phyloP scores from a whole-genome alignment of 495 filamentous ascomycete genomes.

The Talaromyces stipitatus region DNA sequence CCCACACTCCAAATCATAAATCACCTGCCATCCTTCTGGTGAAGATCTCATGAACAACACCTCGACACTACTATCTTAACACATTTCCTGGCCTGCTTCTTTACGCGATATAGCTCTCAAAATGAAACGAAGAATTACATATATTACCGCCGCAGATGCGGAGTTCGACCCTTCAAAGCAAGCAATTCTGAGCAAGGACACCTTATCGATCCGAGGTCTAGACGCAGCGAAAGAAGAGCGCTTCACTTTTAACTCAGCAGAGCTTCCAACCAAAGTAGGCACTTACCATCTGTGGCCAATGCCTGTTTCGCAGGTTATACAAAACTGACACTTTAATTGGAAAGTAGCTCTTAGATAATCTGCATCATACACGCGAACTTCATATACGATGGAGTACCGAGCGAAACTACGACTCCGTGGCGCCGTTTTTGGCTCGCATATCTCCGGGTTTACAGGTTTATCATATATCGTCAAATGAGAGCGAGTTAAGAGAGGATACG shows the following conservation, averaged over 20 bases:
- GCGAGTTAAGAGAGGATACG: background rate
- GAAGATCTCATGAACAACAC: background rate
- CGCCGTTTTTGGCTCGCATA: conserved; percentile 67
- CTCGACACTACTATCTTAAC: background rate
- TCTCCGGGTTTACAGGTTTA: conserved; percentile 80
- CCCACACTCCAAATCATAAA: background rate
- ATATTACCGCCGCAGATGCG: conserved; percentile 54
- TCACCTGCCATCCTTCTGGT: background rate
- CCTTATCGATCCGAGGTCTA: conserved; percentile 42
- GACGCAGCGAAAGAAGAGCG: conserved; percentile 73
- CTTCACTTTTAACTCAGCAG: conserved; percentile 61
- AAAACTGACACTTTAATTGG: background rate
- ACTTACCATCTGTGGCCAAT: background rate
- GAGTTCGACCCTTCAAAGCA: conserved; percentile 50
- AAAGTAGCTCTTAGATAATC: conserved; percentile 47
- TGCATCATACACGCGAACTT: conserved; percentile 63
- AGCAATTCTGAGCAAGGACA: conserved; percentile 39
- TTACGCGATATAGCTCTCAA: conserved; percentile 10
- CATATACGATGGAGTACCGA: conserved; percentile 73
- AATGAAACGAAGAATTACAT: conserved; percentile 87
- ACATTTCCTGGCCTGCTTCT: background rate
- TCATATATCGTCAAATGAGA: conserved; percentile 49
- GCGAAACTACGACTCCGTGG: conserved; percentile 42
- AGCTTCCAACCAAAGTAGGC: conserved; percentile 63
- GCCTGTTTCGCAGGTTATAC: background rate